Percentiles rank a stretch among this genome's conserved stretches.
phyloP scores from a whole-genome alignment of 768 basidiomycete genomes.

The Termitomyces eurrhizus region DNA sequence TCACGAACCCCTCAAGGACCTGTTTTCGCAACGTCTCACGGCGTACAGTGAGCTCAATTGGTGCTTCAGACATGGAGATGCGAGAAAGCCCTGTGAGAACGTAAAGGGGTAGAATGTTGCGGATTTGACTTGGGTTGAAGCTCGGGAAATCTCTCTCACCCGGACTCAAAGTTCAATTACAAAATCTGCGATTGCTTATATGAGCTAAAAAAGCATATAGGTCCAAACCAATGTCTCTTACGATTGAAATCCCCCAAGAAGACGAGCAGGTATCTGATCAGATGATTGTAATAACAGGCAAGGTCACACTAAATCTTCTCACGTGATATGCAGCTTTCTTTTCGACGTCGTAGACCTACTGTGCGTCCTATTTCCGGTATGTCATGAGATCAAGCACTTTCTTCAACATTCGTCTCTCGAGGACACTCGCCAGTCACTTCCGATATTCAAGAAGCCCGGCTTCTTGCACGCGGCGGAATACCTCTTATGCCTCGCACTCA shows the following conservation, averaged over 20 bases:
- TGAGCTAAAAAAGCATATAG: not conserved
- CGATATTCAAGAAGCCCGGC: not conserved
- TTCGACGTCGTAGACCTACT: not conserved
- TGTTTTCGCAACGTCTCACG: slow-evolving; percentile 13
- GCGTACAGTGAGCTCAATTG: slow-evolving; percentile 10
- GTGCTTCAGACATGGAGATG: slow-evolving; percentile 5
- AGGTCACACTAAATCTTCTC: not conserved
- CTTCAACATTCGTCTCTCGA: not conserved
- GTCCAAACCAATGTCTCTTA: not conserved
- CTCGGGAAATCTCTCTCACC: not conserved
- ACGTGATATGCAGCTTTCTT: not conserved
- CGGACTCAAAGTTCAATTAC: not conserved
- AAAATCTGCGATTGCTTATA: not conserved
- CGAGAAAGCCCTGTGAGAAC: not conserved
- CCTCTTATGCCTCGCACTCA: slow-evolving; percentile 5
- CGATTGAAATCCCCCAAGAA: not conserved
- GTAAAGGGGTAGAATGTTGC: not conserved
- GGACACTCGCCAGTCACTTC: not conserved
- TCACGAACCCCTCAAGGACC: too few species aligned
- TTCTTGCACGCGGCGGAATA: not conserved
- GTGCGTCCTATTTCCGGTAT: not conserved
- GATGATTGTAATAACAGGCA: too few species aligned
- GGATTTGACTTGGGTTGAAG: not conserved
- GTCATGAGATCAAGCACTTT: not conserved
- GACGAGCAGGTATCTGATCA: not conserved